Conservation (phyloP, 805 yeast genomes). For the Pichia sporocuriosa region DNA sequence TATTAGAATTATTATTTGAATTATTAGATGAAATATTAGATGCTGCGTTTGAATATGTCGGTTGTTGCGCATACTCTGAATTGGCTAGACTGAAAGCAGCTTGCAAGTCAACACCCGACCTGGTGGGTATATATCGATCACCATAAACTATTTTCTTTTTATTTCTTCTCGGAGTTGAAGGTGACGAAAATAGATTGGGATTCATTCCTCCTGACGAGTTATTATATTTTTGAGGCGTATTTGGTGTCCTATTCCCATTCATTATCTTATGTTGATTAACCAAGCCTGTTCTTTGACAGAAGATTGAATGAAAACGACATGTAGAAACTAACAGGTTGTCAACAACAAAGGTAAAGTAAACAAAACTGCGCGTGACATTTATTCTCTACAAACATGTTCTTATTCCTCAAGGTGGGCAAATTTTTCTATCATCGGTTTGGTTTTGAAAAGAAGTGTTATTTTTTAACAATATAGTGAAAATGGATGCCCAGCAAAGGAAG, state of each 20-base stretch:
- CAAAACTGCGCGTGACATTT: too few relatives aligned
- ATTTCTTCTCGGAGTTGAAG: slow-evolving; percentile 41
- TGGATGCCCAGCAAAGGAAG: slow-evolving; percentile 2
- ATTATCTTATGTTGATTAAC: neutral
- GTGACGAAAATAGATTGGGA: slow-evolving; percentile 24
- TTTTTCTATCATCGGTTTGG: too few relatives aligned
- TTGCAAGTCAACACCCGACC: slow-evolving; percentile 81
- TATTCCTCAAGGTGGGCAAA: too few relatives aligned
- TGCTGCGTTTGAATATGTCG: neutral
- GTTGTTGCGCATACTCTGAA: slow-evolving; percentile 29
- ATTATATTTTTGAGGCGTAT: neutral
- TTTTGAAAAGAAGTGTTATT: too few relatives aligned
- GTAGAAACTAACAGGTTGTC: too few relatives aligned
- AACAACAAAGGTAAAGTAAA: too few relatives aligned
- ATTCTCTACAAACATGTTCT: too few relatives aligned
- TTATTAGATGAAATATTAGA: neutral
- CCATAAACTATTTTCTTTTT: slow-evolving; percentile 50
- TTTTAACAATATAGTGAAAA: too few relatives aligned
- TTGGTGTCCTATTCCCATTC: neutral
- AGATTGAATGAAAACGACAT: too few relatives aligned
- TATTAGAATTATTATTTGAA: neutral
- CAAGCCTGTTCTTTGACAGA: too few relatives aligned
- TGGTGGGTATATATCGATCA: slow-evolving; percentile 82
- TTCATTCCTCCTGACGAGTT: slow-evolving; percentile 7
- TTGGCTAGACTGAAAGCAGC: slow-evolving; percentile 61